Percentiles rank a stretch among this genome's conserved stretches.
These are phyloP conservation scores for Klebsormidium nitens DNA, from an alignment of 139 green algal species.

Conservation along the genomic window DNA sequence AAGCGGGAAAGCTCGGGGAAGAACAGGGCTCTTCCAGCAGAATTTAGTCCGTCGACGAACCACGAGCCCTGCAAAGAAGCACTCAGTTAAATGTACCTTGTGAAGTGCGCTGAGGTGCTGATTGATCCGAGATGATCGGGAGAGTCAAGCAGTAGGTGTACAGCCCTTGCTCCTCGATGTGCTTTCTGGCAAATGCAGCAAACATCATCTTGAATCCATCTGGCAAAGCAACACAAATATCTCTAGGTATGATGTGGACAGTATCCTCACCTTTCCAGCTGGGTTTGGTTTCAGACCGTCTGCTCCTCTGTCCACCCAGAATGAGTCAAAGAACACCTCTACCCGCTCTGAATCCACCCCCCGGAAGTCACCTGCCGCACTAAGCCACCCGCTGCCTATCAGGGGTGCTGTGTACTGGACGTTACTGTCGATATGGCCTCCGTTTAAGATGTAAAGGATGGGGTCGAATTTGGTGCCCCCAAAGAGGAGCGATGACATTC, in stretches of 20 bases:
- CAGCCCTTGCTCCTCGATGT: too few relatives aligned
- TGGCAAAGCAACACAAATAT: slow-evolving; percentile 4
- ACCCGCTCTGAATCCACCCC: not conserved
- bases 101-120: too few relatives aligned
- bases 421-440: slow-evolving; percentile 7
- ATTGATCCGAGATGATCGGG: too few relatives aligned
- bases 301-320: slow-evolving; percentile 19
- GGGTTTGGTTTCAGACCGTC: not conserved
- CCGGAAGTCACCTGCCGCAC: slow-evolving; percentile 9
- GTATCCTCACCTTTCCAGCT: not conserved
- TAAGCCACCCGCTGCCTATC: slow-evolving; percentile 15
- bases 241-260: not conserved
- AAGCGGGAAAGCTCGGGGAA: slow-evolving; percentile 18
- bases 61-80: slow-evolving; percentile 3
- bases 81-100: too few relatives aligned
- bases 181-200: too few relatives aligned
- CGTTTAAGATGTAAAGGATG: slow-evolving; percentile 13
- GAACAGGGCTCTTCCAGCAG: slow-evolving; percentile 2
- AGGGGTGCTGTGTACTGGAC: slow-evolving; percentile 14
- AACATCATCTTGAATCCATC: too few relatives aligned
- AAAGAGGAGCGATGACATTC: slow-evolving; percentile 13
- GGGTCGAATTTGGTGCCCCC: slow-evolving; percentile 17
- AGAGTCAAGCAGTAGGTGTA: too few relatives aligned
- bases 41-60: not conserved
- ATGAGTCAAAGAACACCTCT: slow-evolving; percentile 13